phyloP scores from a whole-genome alignment of 1,139 yeast species.

The Ogataea hybrid region DNA sequence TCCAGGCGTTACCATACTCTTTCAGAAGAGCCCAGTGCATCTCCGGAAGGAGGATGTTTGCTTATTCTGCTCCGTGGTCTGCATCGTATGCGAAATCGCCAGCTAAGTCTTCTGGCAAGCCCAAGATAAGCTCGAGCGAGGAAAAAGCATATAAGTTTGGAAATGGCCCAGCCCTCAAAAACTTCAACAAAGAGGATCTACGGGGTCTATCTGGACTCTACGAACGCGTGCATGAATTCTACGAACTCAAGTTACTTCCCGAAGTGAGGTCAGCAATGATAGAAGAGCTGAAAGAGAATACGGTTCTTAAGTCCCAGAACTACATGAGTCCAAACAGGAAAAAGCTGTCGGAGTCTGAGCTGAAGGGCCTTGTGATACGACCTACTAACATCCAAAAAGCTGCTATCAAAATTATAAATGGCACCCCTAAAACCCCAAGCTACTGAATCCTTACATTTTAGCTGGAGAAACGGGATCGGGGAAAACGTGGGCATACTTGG shows the following conservation, averaged over 20 bases:
- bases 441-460: conserved; percentile 64
- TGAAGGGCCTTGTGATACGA: conserved; percentile 35
- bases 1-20: too few relatives aligned
- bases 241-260: conserved; percentile 64
- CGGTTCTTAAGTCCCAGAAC: conserved; percentile 37
- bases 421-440: conserved; percentile 34
- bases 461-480: conserved; percentile 99
- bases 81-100: too few relatives aligned
- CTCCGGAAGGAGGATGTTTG: too few relatives aligned
- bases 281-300: conserved; percentile 53
- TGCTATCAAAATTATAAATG: conserved; percentile 48
- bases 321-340: conserved; percentile 44
- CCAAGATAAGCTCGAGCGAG: not conserved
- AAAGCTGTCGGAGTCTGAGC: conserved; percentile 35
- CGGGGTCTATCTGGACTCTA: conserved; percentile 31
- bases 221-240: conserved; percentile 59
- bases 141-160: conserved; percentile 30
- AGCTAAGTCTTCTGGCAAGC: not conserved
- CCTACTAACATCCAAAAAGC: conserved; percentile 69
- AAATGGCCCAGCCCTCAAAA: conserved; percentile 29
- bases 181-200: conserved; percentile 30
- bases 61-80: too few relatives aligned
- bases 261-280: conserved; percentile 62
- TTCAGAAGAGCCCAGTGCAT: too few relatives aligned
- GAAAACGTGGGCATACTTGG: conserved; percentile 87